Percentiles rank a stretch among this genome's conserved stretches.
These are phyloP conservation scores for Mortierella antarctica DNA, from an alignment of 192 early-diverging fungal species.

Conservation along the genomic window DNA sequence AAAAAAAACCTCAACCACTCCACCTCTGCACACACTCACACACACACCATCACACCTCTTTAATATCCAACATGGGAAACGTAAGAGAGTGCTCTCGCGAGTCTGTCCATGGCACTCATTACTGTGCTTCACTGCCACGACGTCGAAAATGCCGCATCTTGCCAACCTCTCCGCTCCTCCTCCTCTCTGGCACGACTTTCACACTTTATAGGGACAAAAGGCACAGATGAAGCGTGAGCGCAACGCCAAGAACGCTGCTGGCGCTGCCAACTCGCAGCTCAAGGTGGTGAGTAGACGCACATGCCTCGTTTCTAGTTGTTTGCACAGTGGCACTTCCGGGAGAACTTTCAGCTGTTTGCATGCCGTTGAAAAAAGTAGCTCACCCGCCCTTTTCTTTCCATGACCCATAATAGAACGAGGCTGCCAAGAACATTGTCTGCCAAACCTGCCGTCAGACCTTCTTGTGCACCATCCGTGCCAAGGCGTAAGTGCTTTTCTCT, in stretches of 20 bases:
- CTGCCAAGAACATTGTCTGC: conserved; percentile 85
- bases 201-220: conserved; percentile 63
- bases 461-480: conserved; percentile 79
- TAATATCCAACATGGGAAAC: conserved; percentile 42
- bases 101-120: neutral
- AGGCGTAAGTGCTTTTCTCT: conserved; percentile 62
- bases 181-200: neutral
- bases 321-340: neutral
- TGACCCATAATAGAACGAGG: conserved; percentile 71
- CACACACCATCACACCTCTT: neutral
- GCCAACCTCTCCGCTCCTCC: neutral
- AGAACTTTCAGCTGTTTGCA: neutral
- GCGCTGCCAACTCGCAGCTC: conserved; percentile 66
- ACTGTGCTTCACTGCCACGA: neutral
- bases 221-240: conserved; percentile 78
- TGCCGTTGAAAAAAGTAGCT: neutral
- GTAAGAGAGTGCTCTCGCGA: conserved; percentile 4
- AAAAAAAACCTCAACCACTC: neutral
- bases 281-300: conserved; percentile 61
- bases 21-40: neutral
- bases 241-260: conserved; percentile 63
- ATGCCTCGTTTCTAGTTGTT: neutral
- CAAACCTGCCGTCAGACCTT: conserved; percentile 83
- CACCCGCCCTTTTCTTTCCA: neutral
- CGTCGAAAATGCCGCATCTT: neutral